Base-by-base conservation (phyloP, 495 filamentous ascomycete genomes). In the Penicillium samsonianum region DNA sequence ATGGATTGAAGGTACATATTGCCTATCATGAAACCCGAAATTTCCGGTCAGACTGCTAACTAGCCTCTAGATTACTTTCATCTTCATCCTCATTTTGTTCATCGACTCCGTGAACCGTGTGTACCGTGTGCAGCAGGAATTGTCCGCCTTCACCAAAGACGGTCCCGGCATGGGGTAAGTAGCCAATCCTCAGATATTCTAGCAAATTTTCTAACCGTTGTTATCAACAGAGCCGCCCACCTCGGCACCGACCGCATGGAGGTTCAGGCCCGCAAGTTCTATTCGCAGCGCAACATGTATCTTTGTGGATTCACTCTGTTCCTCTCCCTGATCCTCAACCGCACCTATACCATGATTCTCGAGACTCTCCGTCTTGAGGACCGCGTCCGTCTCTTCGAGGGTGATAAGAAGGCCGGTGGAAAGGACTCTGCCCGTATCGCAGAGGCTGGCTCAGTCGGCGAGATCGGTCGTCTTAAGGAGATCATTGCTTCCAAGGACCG, bases 261-360 rank as follows among this genome's bases (percentile, higher is more conserved):
- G 76, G 91, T 97, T 17, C 94, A 98, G 74, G 94, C 94, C 57
- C 92, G 94, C 81, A 98, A 98, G 75, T 98, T 98, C 82, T 98
- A 98, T 84, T 96, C 92, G 57, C 92, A 98, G 79, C 93, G 94
- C 70, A 98, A 98, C 85, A 97, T 98, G 95, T 98, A 98, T 79
- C 91, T 98, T 54, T 98, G 95, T 77, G 94, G 94, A 65, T 98
- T 98, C 81, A 98, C 94, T 0, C 88, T 98, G 57, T 98, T 98
- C 87, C 87, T 98, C 54, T 97, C 93, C 37, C 81, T 98, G 43
- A 98, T 98, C 76, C 91, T 98, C 68, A 98, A 98, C 84, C 92
- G 95, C 69, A 98, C 95, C 65, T 97, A 98, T 80, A 87, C 85
- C 67, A 92, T 98, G 90, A 98, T 97, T 69, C 84, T 98, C 50